Evolutionary conservation across 768 basidiomycete genomes (phyloP).

Genomic region (Lactarius evosmus): DNA sequence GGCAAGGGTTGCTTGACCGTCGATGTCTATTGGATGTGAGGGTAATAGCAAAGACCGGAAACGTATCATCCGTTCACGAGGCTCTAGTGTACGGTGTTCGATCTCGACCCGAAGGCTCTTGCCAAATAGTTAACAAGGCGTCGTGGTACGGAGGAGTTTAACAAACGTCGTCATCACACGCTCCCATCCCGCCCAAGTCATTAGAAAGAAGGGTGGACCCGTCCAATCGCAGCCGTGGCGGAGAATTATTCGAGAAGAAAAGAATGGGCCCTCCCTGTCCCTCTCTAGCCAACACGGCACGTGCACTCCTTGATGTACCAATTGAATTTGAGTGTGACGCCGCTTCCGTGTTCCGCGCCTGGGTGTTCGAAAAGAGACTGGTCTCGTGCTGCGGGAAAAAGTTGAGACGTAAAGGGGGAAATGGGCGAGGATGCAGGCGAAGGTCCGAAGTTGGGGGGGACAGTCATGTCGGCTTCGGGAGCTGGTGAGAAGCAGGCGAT

Average conservation of each 20-base stretch:
- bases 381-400: no score
- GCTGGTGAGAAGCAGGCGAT: background rate
- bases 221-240: no score
- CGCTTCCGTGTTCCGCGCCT: no score
- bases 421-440: background rate
- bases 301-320: no score
- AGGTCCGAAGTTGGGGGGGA: background rate
- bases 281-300: no score
- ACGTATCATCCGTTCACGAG: constrained; percentile 44
- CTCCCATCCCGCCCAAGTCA: constrained; percentile 69
- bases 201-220: no score
- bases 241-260: no score
- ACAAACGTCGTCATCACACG: constrained; percentile 91
- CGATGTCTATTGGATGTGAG: constrained; percentile 47
- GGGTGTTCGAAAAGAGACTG: no score
- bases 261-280: no score
- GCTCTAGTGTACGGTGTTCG: constrained; percentile 53
- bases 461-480: background rate
- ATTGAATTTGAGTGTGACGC: no score
- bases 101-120: constrained; percentile 85
- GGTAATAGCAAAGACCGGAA: background rate
- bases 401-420: background rate
- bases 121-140: constrained; percentile 94
- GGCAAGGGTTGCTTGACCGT: constrained; percentile 66
- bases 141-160: constrained; percentile 95